Conservation (phyloP, 495 filamentous ascomycete species). For the Penicillium verhagenii region DNA sequence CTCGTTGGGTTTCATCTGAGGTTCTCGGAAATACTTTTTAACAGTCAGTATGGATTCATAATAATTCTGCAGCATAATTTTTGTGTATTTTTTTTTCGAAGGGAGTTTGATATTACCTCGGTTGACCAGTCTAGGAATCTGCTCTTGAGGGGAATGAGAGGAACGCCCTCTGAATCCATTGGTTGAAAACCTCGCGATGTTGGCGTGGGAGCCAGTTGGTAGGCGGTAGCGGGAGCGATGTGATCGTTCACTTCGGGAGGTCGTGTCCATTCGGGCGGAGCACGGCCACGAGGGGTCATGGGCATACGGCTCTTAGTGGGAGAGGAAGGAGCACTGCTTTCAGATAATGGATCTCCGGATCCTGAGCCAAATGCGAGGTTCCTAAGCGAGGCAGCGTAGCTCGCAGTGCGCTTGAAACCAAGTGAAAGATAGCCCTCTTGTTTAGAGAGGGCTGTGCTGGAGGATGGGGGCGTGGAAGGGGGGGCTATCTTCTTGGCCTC, state of each 20-base stretch:
- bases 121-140: conserved; percentile 93
- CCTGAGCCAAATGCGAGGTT: conserved; percentile 60
- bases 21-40: conserved; percentile 86
- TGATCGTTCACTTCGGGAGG: conserved; percentile 81
- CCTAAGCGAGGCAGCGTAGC: conserved; percentile 70
- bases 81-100: conserved; percentile 1
- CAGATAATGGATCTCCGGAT: conserved; percentile 27
- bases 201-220: conserved; percentile 74
- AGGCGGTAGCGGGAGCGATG: conserved; percentile 62
- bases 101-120: conserved; percentile 54
- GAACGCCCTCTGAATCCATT: conserved; percentile 52
- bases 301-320: conserved; percentile 40
- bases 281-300: conserved; percentile 54
- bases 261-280: conserved; percentile 67
- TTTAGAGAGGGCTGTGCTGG: conserved; percentile 41
- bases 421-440: conserved; percentile 64
- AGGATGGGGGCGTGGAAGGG: conserved; percentile 53
- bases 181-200: conserved; percentile 69
- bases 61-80: conserved; percentile 3
- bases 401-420: conserved; percentile 66
- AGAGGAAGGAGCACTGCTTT: conserved; percentile 29
- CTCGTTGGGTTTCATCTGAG: conserved; percentile 96
- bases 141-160: conserved; percentile 71
- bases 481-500: conserved; percentile 40
- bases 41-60: conserved; percentile 32